Evolutionary conservation across 2,329 filamentous ascomycete species (phyloP), one percentile per base, ranked within the genome.

Genomic region (Arthrobotrys musiformis): DNA sequence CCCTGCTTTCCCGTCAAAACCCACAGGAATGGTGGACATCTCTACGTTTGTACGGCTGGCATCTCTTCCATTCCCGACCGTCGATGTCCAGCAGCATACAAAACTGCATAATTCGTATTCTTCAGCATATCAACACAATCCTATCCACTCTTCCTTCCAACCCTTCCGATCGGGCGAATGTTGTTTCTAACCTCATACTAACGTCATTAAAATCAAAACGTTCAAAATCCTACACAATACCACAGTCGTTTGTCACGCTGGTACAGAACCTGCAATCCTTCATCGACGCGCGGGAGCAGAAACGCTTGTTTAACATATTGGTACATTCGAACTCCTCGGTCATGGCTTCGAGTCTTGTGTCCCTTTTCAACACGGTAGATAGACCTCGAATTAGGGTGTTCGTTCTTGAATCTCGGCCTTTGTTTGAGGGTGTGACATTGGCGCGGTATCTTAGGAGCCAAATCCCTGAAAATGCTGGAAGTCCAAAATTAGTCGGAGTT

Each of bases 341-440:
- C n/a, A 73, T 78, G 68, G 74, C 74, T 8, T 78, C 33, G 2
- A 62, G 68, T 17, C 42, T 78, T 2, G 58, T 64, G 8, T 58
- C 67, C 8, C 58, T 78, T 2, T 78, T 78, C 24, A 26, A 63
- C 5, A 52, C 54, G 4, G 8, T 24, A n/a, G 54, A 78, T 50
- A 24, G 74, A 26, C 74, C 74, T 17, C 33, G 68, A 6, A 73
- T 78, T 13, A 33, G 74, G 8, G 61, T 78, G 0, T 78, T 78
- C 17, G 74, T 78, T 1, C 42, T 78, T 2, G 74, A 78, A 26
- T 78, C 74, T 8, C 52, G 74, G 2, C 74, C 74, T 2, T 28
- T 78, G 8, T 78, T 73, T 33, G 74, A 78, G 48, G 74, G 74
- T 33, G 74, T 78, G 6, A 73, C 69, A 15, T n/a, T 78, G n/a